Conservation (phyloP, 1,139 yeast genomes). For the Blastobotrys aristatus region DNA sequence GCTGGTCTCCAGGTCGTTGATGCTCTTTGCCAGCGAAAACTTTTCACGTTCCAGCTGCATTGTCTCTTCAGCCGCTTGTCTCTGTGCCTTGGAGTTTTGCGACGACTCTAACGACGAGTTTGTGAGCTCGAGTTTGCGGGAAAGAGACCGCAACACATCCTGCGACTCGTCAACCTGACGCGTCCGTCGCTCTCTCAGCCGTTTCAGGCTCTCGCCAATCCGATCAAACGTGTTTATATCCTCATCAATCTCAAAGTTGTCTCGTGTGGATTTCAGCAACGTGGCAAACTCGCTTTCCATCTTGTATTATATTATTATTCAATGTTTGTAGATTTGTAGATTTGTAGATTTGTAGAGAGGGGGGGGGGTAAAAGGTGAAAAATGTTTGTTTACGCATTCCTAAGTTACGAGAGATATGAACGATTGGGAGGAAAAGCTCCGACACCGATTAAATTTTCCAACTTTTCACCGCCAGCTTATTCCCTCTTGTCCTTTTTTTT, state of each 20-base stretch:
- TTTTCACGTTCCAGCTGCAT: constrained; percentile 45
- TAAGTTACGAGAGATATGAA: too few relatives aligned
- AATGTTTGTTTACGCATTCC: too few relatives aligned
- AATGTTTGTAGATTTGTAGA: neutral
- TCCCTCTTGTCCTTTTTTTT: too few relatives aligned
- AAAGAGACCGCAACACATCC: constrained; percentile 24
- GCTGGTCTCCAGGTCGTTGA: constrained; percentile 52
- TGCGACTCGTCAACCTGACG: constrained; percentile 20
- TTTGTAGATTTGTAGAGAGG: too few relatives aligned
- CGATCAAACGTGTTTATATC: constrained; percentile 35
- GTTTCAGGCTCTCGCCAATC: constrained; percentile 19
- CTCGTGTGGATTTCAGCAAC: constrained; percentile 34
- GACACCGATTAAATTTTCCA: too few relatives aligned
- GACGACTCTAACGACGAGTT: constrained; percentile 30
- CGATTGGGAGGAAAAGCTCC: too few relatives aligned
- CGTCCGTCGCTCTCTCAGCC: constrained; percentile 19
- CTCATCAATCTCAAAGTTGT: constrained; percentile 49
- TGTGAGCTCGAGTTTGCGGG: constrained; percentile 31
- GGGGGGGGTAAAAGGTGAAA: too few relatives aligned
- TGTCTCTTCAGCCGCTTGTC: constrained; percentile 27
- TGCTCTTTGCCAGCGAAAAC: constrained; percentile 50
- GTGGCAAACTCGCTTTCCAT: constrained; percentile 11
- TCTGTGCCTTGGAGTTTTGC: constrained; percentile 31
- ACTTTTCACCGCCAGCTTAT: too few relatives aligned
- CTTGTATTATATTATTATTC: neutral